These are phyloP conservation scores for Stemphylium lycopersici DNA, from an alignment of 2,329 filamentous ascomycete genomes.

Conservation along the genomic window DNA sequence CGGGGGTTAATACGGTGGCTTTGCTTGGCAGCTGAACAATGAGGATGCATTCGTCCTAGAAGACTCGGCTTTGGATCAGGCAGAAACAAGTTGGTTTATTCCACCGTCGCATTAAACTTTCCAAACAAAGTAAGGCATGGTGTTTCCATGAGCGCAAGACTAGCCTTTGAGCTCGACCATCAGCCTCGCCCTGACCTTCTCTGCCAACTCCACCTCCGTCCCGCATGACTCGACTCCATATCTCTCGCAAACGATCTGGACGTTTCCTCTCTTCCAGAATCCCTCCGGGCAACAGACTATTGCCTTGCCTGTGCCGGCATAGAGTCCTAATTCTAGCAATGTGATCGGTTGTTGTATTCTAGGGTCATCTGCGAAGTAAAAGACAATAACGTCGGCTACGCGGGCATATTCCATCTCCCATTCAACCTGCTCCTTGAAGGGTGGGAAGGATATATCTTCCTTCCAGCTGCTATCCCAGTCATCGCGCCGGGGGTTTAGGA, in stretches of 20 bases:
- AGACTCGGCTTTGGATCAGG: neutral
- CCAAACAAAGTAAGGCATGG: neutral
- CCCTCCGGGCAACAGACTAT: slow-evolving; percentile 61
- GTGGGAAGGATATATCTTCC: slow-evolving; percentile 57
- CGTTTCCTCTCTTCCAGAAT: slow-evolving; percentile 67
- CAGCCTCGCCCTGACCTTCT: slow-evolving; percentile 37
- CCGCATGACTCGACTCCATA: slow-evolving; percentile 56
- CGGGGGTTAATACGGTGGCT: slow-evolving; percentile 2
- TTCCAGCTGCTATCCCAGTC: slow-evolving; percentile 66
- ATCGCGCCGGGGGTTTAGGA: slow-evolving; percentile 62
- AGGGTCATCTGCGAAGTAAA: slow-evolving; percentile 58
- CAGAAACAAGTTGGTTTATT: neutral
- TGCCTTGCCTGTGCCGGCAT: slow-evolving; percentile 50
- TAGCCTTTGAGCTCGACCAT: slow-evolving; percentile 6
- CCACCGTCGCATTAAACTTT: neutral
- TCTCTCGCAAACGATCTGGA: slow-evolving; percentile 60
- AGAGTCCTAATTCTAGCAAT: slow-evolving; percentile 66
- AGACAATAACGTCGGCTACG: slow-evolving; percentile 60
- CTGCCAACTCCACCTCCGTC: slow-evolving; percentile 50
- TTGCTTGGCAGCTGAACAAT: slow-evolving; percentile 13
- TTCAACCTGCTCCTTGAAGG: slow-evolving; percentile 62
- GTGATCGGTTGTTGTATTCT: slow-evolving; percentile 61
- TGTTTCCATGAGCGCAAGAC: neutral
- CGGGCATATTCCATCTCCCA: slow-evolving; percentile 68
- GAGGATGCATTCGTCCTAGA: neutral